These are phyloP conservation scores for Ehretia macrophylla DNA, from an alignment of 257 asterid species.

Conservation along the genomic window DNA sequence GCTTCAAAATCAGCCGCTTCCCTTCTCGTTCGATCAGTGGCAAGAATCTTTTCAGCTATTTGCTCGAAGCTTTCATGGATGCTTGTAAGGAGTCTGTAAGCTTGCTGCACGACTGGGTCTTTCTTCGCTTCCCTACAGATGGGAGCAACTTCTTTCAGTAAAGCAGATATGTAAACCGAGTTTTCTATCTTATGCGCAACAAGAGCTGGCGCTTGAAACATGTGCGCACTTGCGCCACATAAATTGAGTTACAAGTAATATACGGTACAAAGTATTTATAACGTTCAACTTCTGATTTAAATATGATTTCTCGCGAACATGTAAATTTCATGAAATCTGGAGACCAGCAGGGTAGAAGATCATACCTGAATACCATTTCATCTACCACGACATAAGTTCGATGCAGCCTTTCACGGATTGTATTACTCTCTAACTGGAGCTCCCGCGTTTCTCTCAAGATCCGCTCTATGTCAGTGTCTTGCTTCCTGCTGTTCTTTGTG, in stretches of 20 bases:
- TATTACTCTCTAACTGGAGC: constrained; percentile 80
- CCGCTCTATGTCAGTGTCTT: constrained; percentile 59
- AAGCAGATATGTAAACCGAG: neutral
- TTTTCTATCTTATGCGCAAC: neutral
- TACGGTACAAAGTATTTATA: too few species aligned
- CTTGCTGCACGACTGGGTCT: constrained; percentile 58
- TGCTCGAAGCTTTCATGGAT: constrained; percentile 70
- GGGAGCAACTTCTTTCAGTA: neutral
- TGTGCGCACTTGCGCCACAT: too few species aligned
- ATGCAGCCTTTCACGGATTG: constrained; percentile 71
- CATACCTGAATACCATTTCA: constrained; percentile 68
- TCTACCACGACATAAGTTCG: constrained; percentile 65
- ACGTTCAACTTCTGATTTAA: too few species aligned
- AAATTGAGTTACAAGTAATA: too few species aligned
- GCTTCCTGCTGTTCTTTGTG: constrained; percentile 83
- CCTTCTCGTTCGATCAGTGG: constrained; percentile 56
- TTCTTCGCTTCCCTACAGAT: constrained; percentile 71
- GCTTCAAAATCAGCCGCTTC: constrained; percentile 60
- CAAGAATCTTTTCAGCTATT: constrained; percentile 55
- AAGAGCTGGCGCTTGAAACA: too few species aligned
- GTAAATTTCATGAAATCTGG: neutral
- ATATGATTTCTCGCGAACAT: neutral
- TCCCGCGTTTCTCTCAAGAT: constrained; percentile 79
- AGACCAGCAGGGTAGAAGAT: neutral
- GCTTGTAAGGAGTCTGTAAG: constrained; percentile 50